Evolutionary conservation across 306 rosid genomes (phyloP), one percentile per base, ranked within the genome.

Genomic region (Rosa rugosa): DNA sequence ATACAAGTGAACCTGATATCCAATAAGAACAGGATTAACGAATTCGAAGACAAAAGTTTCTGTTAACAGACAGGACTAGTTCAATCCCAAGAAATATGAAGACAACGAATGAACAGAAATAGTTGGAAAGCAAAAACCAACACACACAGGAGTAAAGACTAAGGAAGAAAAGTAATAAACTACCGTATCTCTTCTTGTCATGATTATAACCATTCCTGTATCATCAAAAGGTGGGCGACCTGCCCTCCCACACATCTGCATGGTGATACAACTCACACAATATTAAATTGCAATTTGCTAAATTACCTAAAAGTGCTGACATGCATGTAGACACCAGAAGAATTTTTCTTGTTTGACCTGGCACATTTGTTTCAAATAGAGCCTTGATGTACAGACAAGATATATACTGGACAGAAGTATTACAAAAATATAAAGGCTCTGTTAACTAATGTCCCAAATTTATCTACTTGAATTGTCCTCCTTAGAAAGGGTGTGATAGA

Each of bases 161-260:
- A 75, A 71, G 47, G 66, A 60, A 76, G 66, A n/a, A 45, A 67
- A 70, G 53, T 16, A 38, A 59, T 44, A 50, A 60, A 85, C 57
- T 90, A 94, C 99, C 83, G 99, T 94, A 75, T 94, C 97, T 87
- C 90, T 86, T 88, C 97, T 91, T 86, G 99, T 94, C 99, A 94
- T 94, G 83, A 94, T 92, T 89, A 94, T 77, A 88, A 91, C 99
- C 90, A 87, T 87, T 84, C 99, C 99, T 44, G 97, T 89, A 77
- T 94, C 99, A 90, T 94, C 97, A 82, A 94, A 94, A 51, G 97
- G 99, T 77, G 99, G 99, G 72, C 99, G 94, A 70, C 97, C 99
- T 72, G 99, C 99, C 84, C 99, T 88, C 80, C 99, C 99, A 8
- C 92, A 85, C 99, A 94, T 94, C 99, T 94, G 88, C 85, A 71